Conservation (phyloP, 805 yeast genomes). For the Wickerhamiella sergipiensis region DNA sequence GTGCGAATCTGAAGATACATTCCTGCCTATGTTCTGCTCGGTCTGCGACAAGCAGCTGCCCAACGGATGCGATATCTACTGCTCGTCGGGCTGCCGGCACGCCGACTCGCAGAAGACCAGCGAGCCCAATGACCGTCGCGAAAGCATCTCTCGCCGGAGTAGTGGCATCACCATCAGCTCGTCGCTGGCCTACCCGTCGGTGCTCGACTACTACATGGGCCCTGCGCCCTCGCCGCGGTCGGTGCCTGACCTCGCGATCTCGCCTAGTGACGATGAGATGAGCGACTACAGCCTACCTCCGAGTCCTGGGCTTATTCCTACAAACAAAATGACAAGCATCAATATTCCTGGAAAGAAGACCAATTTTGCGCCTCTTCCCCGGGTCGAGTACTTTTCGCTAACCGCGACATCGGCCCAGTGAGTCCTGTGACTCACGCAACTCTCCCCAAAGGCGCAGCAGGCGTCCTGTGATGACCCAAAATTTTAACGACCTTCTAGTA, state of each 20-base stretch:
- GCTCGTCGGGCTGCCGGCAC: conserved; percentile 23
- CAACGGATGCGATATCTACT: conserved; percentile 19
- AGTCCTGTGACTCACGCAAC: not conserved
- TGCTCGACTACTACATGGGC: conserved; percentile 7
- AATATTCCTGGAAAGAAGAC: not conserved
- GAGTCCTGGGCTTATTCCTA: not conserved
- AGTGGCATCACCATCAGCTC: conserved; percentile 1
- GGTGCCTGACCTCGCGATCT: not conserved
- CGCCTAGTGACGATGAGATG: conserved; percentile 3
- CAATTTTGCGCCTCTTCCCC: not conserved
- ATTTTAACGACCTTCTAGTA: not conserved
- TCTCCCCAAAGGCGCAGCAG: not conserved
- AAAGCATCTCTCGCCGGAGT: not conserved
- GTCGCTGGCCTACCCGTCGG: conserved; percentile 5
- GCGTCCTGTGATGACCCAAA: not conserved
- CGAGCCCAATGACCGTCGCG: not conserved
- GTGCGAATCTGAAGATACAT: conserved; percentile 4
- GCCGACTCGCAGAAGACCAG: conserved; percentile 12
- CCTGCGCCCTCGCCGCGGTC: not conserved
- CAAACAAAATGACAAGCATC: not conserved
- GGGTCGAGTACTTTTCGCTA: not conserved
- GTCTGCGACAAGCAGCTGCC: conserved; percentile 25
- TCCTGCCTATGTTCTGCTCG: conserved; percentile 23
- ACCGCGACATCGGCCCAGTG: not conserved
- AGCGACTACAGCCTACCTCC: conserved; percentile 5